phyloP scores from a whole-genome alignment of 164 flowering plant genomes.

The Umbellularia californica region DNA sequence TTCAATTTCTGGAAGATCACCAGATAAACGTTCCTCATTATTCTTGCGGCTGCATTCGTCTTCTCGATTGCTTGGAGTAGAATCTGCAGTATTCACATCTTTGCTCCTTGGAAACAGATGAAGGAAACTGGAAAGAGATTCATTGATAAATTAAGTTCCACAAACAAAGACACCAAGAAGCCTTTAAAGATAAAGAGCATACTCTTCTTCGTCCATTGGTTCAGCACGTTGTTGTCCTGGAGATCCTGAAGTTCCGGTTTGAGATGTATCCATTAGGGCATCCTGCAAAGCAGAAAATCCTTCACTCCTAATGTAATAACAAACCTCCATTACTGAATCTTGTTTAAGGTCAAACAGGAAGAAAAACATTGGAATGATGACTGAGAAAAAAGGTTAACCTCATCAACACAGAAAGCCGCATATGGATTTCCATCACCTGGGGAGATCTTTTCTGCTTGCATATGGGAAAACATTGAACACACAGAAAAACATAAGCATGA shows the following conservation, averaged over 20 bases:
- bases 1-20: conserved; percentile 47
- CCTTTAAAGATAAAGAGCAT: conserved; percentile 16
- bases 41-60: conserved; percentile 13
- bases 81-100: conserved; percentile 18
- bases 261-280: conserved; percentile 23
- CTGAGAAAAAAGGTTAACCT: conserved; percentile 32
- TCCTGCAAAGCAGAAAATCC: conserved; percentile 32
- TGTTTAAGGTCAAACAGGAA: neutral
- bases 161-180: conserved; percentile 1
- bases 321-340: neutral
- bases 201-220: conserved; percentile 51
- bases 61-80: conserved; percentile 27
- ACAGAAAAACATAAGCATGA: neutral
- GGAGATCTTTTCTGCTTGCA: conserved; percentile 52
- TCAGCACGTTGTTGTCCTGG: conserved; percentile 19
- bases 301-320: neutral
- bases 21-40: conserved; percentile 22
- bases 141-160: conserved; percentile 1
- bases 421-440: conserved; percentile 45
- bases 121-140: conserved; percentile 17
- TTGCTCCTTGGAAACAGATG: conserved; percentile 15
- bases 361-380: neutral
- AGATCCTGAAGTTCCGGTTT: conserved; percentile 20
- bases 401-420: conserved; percentile 51
- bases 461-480: neutral